Evolutionary conservation across 345 rosid species (phyloP), one percentile per base, ranked within the genome.

Genomic region (Eucalyptus erythrocorys): DNA sequence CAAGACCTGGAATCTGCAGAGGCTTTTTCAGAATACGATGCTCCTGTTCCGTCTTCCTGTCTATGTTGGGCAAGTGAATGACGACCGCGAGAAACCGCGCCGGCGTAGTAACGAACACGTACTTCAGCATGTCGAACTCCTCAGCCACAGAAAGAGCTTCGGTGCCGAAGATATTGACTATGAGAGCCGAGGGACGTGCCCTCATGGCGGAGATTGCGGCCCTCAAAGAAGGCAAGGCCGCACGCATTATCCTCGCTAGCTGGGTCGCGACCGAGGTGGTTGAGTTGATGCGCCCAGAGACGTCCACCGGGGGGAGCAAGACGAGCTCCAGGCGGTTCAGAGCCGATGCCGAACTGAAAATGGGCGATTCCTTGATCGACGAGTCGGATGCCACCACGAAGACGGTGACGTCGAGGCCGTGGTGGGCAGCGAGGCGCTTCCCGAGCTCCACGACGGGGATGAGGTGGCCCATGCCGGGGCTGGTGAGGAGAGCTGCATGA

Each of bases 401-500:
- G 85, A 94, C 61, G 15, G 96, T 94, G 51, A 95, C 92, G 10
- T 92, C 30, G 80, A 93, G 76, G 86, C 89, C 88, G 85, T 88
- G 93, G 68, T 32, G 64, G 30, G 89, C 88, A 43, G 61, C 88
- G 53, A 96, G 92, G 87, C 91, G 92, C 89, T 92, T 90, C 13
- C 94, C 93, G 89, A 37, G 82, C 82, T 71, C 82, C 82, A 5
- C 27, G 26, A 37, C 92, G 2, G 97, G 97, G 91, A 94, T 94
- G 16, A 95, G 90, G 90, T 94, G 97, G 43, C 98, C 96, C 93
- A 95, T 89, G 86, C 98, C 96, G 26, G 96, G 97, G 87, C 97
- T 95, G 6, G 97, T 92, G 10, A 96, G 89, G 53, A 96, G 89
- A 61, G 91, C 92, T 13, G 90, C 91, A 66, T 92, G 95, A 86